A percentile compares a stretch with the other conserved stretches of the same genome.
Evolutionary conservation across 495 filamentous ascomycete genomes (phyloP).

Genomic region (Baudoinia panamericana): DNA sequence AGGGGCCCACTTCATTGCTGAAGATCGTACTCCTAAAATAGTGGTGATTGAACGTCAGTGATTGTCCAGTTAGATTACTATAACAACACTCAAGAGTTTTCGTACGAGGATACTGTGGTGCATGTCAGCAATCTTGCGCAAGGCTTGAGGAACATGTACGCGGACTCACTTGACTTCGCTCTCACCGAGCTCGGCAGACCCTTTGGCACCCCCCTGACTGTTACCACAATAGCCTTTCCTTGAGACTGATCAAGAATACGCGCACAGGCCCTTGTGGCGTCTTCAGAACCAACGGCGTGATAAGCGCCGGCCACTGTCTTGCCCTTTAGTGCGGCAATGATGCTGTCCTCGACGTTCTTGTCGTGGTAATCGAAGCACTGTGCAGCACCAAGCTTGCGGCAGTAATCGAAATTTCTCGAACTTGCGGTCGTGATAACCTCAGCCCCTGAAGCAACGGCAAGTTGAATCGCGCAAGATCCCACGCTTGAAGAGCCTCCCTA

Average conservation of each 20-base stretch:
- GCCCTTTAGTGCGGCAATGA: conserved; percentile 22
- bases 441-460: conserved; percentile 27
- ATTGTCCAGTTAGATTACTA: not conserved
- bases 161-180: conserved; percentile 13
- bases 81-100: not conserved
- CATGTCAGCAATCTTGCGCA: not conserved
- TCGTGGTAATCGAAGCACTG: conserved; percentile 27
- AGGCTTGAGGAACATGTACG: not conserved
- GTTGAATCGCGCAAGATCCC: conserved; percentile 30
- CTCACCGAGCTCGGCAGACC: conserved; percentile 17
- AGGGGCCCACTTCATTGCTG: conserved; percentile 22
- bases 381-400: conserved; percentile 27
- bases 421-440: conserved; percentile 28
- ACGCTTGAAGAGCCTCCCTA: conserved; percentile 30
- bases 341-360: conserved; percentile 20
- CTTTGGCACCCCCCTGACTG: conserved; percentile 11
- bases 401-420: conserved; percentile 29
- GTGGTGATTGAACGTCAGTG: no score
- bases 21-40: conserved; percentile 15
- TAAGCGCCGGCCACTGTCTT: conserved; percentile 22
- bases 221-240: conserved; percentile 19
- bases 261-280: conserved; percentile 13
- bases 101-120: conserved; percentile 5
- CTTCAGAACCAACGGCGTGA: conserved; percentile 15
- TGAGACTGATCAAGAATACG: conserved; percentile 15